Conservation (phyloP, 352 stramenopile species). For the Discostella stelligera region DNA sequence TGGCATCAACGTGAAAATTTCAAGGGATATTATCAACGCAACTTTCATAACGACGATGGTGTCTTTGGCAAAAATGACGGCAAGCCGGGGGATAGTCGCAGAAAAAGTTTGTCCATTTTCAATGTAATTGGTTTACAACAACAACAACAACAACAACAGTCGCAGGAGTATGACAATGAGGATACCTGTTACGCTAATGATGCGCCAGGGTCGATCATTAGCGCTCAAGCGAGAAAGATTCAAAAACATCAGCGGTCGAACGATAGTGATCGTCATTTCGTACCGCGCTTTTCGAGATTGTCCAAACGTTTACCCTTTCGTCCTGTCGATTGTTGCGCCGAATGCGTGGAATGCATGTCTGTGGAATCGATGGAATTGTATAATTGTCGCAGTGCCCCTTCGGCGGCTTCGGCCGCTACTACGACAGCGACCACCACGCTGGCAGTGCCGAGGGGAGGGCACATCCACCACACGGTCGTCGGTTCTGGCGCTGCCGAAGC, state of each 20-base stretch:
- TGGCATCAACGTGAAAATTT: slow-evolving; percentile 46
- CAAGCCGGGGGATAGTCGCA: not conserved
- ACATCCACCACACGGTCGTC: not conserved
- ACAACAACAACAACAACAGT: no score
- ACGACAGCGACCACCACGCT: not conserved
- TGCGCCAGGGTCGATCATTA: not conserved
- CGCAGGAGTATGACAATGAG: slow-evolving; percentile 4
- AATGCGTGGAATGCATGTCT: slow-evolving; percentile 48
- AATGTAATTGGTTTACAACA: not conserved
- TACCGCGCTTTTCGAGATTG: slow-evolving; percentile 35
- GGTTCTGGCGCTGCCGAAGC: slow-evolving; percentile 10
- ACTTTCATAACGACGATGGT: slow-evolving; percentile 12
- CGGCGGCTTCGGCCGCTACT: not conserved
- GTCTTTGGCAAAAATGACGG: slow-evolving; percentile 16
- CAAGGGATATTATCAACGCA: slow-evolving; percentile 34
- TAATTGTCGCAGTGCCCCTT: slow-evolving; percentile 6
- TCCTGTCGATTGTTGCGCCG: slow-evolving; percentile 38
- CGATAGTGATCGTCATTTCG: slow-evolving; percentile 25
- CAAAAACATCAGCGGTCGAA: not conserved
- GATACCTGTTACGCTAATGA: not conserved
- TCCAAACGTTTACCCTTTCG: slow-evolving; percentile 25
- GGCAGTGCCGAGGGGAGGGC: slow-evolving; percentile 31
- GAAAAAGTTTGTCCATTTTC: not conserved
- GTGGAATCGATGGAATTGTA: slow-evolving; percentile 14
- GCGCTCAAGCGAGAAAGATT: slow-evolving; percentile 14